Conservation (phyloP, 768 basidiomycete genomes). For the Mrakia frigida region DNA sequence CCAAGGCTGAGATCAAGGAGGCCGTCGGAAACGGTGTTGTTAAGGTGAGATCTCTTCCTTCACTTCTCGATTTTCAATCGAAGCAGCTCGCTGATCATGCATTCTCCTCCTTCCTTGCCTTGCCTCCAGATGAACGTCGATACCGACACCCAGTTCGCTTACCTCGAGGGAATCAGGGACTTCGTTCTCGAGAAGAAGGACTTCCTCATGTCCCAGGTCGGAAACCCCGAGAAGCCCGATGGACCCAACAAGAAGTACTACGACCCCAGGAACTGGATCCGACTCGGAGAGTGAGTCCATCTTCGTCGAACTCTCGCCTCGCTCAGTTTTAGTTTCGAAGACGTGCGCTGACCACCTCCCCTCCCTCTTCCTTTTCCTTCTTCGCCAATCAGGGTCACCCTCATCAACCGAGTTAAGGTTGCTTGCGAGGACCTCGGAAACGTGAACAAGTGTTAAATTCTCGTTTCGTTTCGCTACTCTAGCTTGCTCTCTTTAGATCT, state of each 20-base stretch:
- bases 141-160: slow-evolving; percentile 90
- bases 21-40: slow-evolving; percentile 89
- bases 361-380: background rate
- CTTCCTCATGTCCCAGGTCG: slow-evolving; percentile 84
- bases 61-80: too few species aligned
- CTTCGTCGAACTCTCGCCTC: background rate
- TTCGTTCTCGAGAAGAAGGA: slow-evolving; percentile 79
- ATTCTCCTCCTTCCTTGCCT: background rate
- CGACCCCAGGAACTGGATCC: slow-evolving; percentile 97
- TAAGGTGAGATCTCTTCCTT: slow-evolving; percentile 49
- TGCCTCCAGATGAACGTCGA: slow-evolving; percentile 59
- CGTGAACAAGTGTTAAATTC: slow-evolving; percentile 39
- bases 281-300: slow-evolving; percentile 40
- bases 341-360: background rate
- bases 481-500: background rate
- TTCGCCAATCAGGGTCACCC: slow-evolving; percentile 67
- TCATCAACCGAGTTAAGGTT: slow-evolving; percentile 77
- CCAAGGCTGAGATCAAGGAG: slow-evolving; percentile 88
- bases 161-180: slow-evolving; percentile 81
- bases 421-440: slow-evolving; percentile 82
- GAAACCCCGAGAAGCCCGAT: slow-evolving; percentile 68
- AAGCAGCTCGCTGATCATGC: background rate
- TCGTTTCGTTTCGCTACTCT: background rate
- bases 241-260: slow-evolving; percentile 96
- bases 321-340: too few species aligned